Percentiles rank a stretch among this genome's conserved stretches.
These are phyloP conservation scores for Ricinus communis DNA, from an alignment of 345 rosid genomes.

Conservation along the genomic window DNA sequence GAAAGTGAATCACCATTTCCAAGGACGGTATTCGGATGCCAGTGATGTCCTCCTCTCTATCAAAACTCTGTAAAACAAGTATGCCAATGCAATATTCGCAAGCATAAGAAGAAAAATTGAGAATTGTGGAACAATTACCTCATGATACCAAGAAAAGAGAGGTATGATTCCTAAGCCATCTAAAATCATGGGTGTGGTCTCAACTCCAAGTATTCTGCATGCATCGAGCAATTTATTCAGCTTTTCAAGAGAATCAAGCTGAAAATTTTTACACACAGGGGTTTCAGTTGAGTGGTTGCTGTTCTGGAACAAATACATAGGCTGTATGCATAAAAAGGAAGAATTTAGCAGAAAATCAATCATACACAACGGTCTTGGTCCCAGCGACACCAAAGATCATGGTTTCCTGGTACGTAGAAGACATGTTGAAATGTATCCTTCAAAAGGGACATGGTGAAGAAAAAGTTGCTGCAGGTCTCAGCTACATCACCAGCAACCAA, in stretches of 20 bases:
- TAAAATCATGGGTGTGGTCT: constrained; percentile 41
- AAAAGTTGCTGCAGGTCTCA: constrained; percentile 46
- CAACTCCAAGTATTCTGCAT: constrained; percentile 53
- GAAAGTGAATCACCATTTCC: constrained; percentile 70
- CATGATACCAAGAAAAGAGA: constrained; percentile 67
- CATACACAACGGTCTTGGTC: constrained; percentile 42
- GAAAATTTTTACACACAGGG: no score
- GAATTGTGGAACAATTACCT: constrained; percentile 40
- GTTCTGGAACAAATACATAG: no score
- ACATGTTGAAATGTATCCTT: constrained; percentile 52
- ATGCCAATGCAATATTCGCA: constrained; percentile 2
- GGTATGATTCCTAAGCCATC: constrained; percentile 60
- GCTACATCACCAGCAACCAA: constrained; percentile 71
- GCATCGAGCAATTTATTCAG: constrained; percentile 60
- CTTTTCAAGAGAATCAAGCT: constrained; percentile 63
- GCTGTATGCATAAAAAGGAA: no score
- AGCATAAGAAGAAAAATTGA: neutral
- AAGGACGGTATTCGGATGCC: constrained; percentile 46
- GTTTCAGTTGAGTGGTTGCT: no score
- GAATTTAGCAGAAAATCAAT: neutral
- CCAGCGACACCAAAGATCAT: constrained; percentile 63
- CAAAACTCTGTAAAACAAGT: constrained; percentile 61
- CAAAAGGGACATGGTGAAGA: constrained; percentile 53
- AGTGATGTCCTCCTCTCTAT: constrained; percentile 50
- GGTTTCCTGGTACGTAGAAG: constrained; percentile 63